Percentiles rank a stretch among this genome's conserved stretches.
Evolutionary conservation across 2,329 filamentous ascomycete species (phyloP).

Genomic region (Pseudogymnoascus pannorum): DNA sequence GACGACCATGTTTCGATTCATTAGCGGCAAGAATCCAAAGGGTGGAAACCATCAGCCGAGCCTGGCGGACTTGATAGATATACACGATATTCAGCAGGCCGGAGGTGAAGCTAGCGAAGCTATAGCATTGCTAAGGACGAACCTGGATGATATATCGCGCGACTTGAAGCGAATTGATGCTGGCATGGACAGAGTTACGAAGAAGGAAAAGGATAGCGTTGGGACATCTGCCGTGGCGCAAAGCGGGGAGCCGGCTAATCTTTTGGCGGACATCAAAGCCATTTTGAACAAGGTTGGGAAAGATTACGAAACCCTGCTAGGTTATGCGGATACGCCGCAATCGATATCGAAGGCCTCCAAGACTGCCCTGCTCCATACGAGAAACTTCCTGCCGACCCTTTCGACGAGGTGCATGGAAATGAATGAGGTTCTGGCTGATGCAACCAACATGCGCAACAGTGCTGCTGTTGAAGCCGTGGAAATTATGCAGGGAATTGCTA

Average conservation of each 20-base stretch:
- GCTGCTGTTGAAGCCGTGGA: slow-evolving; percentile 58
- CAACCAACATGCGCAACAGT: slow-evolving; percentile 59
- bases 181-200: slow-evolving; percentile 54
- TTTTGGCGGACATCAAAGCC: slow-evolving; percentile 79
- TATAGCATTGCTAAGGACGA: slow-evolving; percentile 51
- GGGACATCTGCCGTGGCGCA: slow-evolving; percentile 49
- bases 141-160: slow-evolving; percentile 54
- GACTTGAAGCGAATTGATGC: slow-evolving; percentile 52
- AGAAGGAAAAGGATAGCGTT: slow-evolving; percentile 53
- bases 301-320: slow-evolving; percentile 72
- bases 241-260: slow-evolving; percentile 55
- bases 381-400: slow-evolving; percentile 52
- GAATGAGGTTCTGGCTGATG: slow-evolving; percentile 51
- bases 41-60: slow-evolving; percentile 45
- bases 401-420: slow-evolving; percentile 51
- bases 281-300: slow-evolving; percentile 79
- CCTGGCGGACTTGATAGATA: slow-evolving; percentile 69
- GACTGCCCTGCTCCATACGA: slow-evolving; percentile 56
- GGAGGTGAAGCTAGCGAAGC: slow-evolving; percentile 55
- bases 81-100: slow-evolving; percentile 64
- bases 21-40: slow-evolving; percentile 44
- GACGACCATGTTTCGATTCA: slow-evolving; percentile 57
- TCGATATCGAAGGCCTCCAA: slow-evolving; percentile 56
- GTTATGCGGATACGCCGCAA: slow-evolving; percentile 60
- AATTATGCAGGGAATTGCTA: slow-evolving; percentile 76